Conservation (phyloP, 179 eudicot species). For the Monotropa hypopitys region DNA sequence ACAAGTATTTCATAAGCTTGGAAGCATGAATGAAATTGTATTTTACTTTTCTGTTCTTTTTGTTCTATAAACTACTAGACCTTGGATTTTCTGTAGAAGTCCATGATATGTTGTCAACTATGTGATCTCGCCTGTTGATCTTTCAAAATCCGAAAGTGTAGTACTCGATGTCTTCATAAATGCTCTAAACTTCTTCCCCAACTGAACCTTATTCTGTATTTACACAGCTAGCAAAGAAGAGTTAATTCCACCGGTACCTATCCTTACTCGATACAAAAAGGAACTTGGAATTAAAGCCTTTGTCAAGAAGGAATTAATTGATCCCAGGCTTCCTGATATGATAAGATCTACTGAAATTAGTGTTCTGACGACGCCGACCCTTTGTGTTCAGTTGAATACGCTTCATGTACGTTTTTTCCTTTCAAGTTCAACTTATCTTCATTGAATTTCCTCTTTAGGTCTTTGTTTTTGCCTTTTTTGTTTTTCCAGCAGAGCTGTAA, state of each 20-base stretch:
- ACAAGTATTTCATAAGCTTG: background rate
- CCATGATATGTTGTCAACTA: background rate
- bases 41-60: background rate
- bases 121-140: background rate
- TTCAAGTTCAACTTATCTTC: background rate
- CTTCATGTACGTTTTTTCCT: conserved; percentile 54
- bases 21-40: background rate
- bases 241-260: conserved; percentile 81
- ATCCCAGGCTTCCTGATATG: conserved; percentile 67
- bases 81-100: background rate
- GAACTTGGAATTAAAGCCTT: conserved; percentile 85
- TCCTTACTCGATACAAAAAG: conserved; percentile 72
- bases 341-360: conserved; percentile 63
- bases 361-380: conserved; percentile 63
- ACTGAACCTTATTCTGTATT: background rate
- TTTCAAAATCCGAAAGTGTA: background rate
- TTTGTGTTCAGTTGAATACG: conserved; percentile 85
- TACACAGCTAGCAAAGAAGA: conserved; percentile 78
- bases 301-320: conserved; percentile 77
- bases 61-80: background rate
- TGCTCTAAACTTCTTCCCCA: background rate
- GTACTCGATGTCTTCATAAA: background rate
- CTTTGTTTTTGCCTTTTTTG: background rate
- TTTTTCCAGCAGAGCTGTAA: background rate
- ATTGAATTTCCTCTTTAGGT: background rate